Base-by-base conservation (phyloP, 768 basidiomycete genomes). In the Suillus fuscotomentosus region DNA sequence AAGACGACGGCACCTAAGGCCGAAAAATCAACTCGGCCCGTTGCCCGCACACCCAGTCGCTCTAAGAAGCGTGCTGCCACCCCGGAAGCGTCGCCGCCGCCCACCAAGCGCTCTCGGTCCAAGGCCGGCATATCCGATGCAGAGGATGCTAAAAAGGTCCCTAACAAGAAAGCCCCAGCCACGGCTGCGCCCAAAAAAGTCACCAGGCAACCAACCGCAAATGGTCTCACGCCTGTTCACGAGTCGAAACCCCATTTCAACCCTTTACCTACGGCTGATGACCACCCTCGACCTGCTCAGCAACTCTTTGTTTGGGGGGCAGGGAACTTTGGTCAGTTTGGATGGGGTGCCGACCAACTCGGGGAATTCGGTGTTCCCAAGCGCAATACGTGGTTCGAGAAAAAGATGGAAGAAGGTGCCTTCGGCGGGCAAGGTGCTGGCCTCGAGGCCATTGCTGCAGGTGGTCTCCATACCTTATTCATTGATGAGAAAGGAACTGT, bases 251-350 rank as follows among this genome's bases (percentile, higher is more conserved):
- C 87, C 4, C 88, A 88, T 66, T 84, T 89, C 71, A 91, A 89
- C 68, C 79, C 85, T 9, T 80, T 94, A 4, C 92, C 90, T 17
- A 76, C 79, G 8, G 82, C 87, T 36, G 84, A 86, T 10, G 71
- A 79, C 55, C 83, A 85, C 63, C 69, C 79, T 53, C 84, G 88
- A 51, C 94, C 94, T 22, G 82, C 88, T 41, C 83, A 86, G 15
- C 83, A 89, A 48, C 81, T 95, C 20, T 97, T 95, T 67, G 89
- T 86, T 9, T 98, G 92, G 86, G 97, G 97, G 8, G 88, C 90
- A 13, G 95, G 95, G 34, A 95, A 97, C 76, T 94, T 95, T 79
- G 96, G 95, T 38, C 96, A 99, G 76, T 91, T 97, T 71, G 97
- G 96, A 39, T 86, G 97, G 81, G 97, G 97, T 43, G 86, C 87